Percentiles rank a stretch among this genome's conserved stretches.
Conservation (phyloP, 176 grass and related monocot genomes). For the Phragmites australis region DNA sequence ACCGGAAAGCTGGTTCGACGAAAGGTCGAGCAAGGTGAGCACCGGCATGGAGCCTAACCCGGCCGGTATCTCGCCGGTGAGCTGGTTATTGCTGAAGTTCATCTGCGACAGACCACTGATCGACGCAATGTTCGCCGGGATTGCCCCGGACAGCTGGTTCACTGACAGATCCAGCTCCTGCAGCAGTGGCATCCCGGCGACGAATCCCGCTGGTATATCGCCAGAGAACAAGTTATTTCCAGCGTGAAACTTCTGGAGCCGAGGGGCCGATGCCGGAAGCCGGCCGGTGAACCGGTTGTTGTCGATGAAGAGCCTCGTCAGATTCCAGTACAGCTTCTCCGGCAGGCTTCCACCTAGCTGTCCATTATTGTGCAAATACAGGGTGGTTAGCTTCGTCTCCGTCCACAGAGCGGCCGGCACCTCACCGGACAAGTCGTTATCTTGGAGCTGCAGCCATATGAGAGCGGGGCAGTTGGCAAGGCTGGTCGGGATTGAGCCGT, state of each 20-base stretch:
- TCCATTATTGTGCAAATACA: conserved; percentile 52
- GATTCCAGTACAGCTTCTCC: conserved; percentile 56
- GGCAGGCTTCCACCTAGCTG: conserved; percentile 59
- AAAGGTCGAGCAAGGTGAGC: conserved; percentile 80
- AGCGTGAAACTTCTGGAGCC: conserved; percentile 49
- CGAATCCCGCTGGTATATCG: conserved; percentile 40
- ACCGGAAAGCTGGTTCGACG: conserved; percentile 71
- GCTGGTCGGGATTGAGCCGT: conserved; percentile 53
- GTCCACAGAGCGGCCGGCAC: conserved; percentile 61
- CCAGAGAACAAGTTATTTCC: conserved; percentile 67
- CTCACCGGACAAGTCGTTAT: conserved; percentile 64
- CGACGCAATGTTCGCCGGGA: conserved; percentile 43
- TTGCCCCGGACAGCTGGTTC: conserved; percentile 56
- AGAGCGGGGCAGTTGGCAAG: conserved; percentile 56
- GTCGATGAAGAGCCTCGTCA: conserved; percentile 45
- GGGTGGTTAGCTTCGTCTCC: conserved; percentile 48
- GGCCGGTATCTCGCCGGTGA: conserved; percentile 62
- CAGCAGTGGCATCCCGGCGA: conserved; percentile 47
- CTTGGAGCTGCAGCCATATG: conserved; percentile 38
- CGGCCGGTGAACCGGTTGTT: conserved; percentile 62
- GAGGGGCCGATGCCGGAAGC: conserved; percentile 30
- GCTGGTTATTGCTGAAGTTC: conserved; percentile 61
- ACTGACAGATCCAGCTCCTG: conserved; percentile 48
- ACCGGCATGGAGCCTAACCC: conserved; percentile 54
- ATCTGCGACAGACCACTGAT: conserved; percentile 41